Evolutionary conservation across 2,329 filamentous ascomycete species (phyloP).

Genomic region (Hypoxylon rubiginosum): DNA sequence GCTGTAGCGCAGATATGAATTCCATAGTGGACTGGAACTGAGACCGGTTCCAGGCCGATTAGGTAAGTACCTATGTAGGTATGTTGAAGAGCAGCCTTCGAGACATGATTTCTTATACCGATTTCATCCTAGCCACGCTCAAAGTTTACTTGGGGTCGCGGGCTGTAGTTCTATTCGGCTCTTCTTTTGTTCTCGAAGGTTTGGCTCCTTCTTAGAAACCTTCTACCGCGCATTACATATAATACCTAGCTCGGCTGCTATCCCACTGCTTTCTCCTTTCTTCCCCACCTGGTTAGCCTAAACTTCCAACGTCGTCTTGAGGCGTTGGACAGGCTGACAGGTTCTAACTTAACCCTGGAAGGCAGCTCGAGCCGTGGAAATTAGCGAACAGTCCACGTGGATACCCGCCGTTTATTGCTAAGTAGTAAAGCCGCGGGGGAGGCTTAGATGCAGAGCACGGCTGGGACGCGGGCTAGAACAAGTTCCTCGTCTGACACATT

Average conservation of each 20-base stretch:
- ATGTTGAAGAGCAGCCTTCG: not conserved
- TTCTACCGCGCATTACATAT: not conserved
- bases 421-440: slow-evolving; percentile 30
- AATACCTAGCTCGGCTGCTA: not conserved
- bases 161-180: not conserved
- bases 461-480: slow-evolving; percentile 23
- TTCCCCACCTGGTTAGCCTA: slow-evolving; percentile 24
- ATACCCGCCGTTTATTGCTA: slow-evolving; percentile 25
- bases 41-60: not conserved
- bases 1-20: slow-evolving; percentile 12
- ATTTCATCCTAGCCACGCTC: not conserved
- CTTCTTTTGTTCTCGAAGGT: slow-evolving; percentile 3
- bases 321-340: not conserved
- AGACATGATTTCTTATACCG: not conserved
- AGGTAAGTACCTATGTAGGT: not conserved
- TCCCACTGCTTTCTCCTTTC: not conserved
- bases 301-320: slow-evolving; percentile 13
- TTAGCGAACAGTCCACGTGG: slow-evolving; percentile 30
- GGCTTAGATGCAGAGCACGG: slow-evolving; percentile 23
- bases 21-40: not conserved
- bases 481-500: slow-evolving; percentile 29
- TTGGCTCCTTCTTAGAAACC: slow-evolving; percentile 7
- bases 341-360: slow-evolving; percentile 27
- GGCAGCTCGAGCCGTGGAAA: slow-evolving; percentile 29
- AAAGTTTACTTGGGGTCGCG: not conserved